Conservation (phyloP, 2,329 filamentous ascomycete species). For the Macrophomina phaseolina region DNA sequence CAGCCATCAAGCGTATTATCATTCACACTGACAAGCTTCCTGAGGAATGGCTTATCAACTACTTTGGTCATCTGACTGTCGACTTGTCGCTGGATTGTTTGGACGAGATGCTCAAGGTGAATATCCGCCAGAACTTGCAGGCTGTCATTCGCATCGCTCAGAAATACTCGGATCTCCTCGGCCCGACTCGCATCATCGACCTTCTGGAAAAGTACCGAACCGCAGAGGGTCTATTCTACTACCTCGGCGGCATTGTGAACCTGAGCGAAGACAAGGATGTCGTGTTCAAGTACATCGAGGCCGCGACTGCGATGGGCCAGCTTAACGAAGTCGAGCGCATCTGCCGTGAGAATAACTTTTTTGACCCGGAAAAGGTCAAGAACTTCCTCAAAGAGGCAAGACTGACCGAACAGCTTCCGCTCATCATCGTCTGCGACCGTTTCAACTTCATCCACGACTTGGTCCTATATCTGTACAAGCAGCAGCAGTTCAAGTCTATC, state of each 20-base stretch:
- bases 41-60: slow-evolving; percentile 87
- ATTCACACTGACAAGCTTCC: slow-evolving; percentile 87
- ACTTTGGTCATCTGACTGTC: slow-evolving; percentile 92
- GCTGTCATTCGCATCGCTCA: slow-evolving; percentile 94
- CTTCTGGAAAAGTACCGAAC: slow-evolving; percentile 98
- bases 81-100: slow-evolving; percentile 94
- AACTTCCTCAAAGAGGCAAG: slow-evolving; percentile 98
- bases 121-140: slow-evolving; percentile 96
- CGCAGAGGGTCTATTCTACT: slow-evolving; percentile 96
- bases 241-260: slow-evolving; percentile 97
- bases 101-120: slow-evolving; percentile 93
- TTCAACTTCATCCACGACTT: slow-evolving; percentile 99
- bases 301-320: slow-evolving; percentile 90
- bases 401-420: slow-evolving; percentile 86
- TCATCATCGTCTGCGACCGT: slow-evolving; percentile 99
- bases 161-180: slow-evolving; percentile 96
- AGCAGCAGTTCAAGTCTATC: slow-evolving; percentile 98
- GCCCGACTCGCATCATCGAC: slow-evolving; percentile 84
- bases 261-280: slow-evolving; percentile 94
- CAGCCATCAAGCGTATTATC: slow-evolving; percentile 86
- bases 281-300: slow-evolving; percentile 99
- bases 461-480: slow-evolving; percentile 96
- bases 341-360: slow-evolving; percentile 86
- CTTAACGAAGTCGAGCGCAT: slow-evolving; percentile 96
- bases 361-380: slow-evolving; percentile 95